A percentile compares a stretch with the other conserved stretches of the same genome.
Evolutionary conservation across 805 yeast species (phyloP).

Genomic region (Yamadazyma phyllophila): DNA sequence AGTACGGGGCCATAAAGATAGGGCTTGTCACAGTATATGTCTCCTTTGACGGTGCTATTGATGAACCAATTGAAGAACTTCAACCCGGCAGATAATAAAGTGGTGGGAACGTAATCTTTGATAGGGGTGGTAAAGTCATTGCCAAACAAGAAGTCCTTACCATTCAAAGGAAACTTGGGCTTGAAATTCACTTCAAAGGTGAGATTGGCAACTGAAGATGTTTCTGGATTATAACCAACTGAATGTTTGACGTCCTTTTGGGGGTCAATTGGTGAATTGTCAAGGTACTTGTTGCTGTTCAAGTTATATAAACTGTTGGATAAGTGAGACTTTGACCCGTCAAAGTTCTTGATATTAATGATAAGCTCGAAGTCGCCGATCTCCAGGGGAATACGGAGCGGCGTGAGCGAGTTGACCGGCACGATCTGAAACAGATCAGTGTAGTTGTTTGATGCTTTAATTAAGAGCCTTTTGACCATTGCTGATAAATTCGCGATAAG

Average conservation of each 20-base stretch:
- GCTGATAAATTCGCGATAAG: background rate
- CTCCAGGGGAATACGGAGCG: conserved; percentile 35
- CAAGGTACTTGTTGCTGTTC: conserved; percentile 26
- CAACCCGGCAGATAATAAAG: conserved; percentile 47
- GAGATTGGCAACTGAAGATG: conserved; percentile 24
- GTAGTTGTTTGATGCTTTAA: conserved; percentile 29
- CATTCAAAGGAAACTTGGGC: conserved; percentile 45
- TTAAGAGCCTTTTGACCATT: conserved; percentile 29
- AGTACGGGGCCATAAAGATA: conserved; percentile 61
- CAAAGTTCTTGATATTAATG: conserved; percentile 47
- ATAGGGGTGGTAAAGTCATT: conserved; percentile 66
- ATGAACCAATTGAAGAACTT: conserved; percentile 55
- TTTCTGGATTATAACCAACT: background rate
- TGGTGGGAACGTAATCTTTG: conserved; percentile 54
- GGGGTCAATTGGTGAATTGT: conserved; percentile 15
- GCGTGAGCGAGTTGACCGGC: conserved; percentile 43
- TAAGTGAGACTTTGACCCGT: conserved; percentile 40
- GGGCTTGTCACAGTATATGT: conserved; percentile 58
- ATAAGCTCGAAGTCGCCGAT: conserved; percentile 37
- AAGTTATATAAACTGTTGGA: conserved; percentile 31
- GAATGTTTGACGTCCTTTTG: conserved; percentile 6
- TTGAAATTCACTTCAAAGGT: conserved; percentile 35
- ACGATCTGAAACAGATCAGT: conserved; percentile 27
- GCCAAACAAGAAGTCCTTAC: conserved; percentile 61
- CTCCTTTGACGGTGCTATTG: conserved; percentile 66